Evolutionary conservation across 2,329 filamentous ascomycete species (phyloP), one percentile per base, ranked within the genome.

Genomic region (Apiospora kogelbergensis): DNA sequence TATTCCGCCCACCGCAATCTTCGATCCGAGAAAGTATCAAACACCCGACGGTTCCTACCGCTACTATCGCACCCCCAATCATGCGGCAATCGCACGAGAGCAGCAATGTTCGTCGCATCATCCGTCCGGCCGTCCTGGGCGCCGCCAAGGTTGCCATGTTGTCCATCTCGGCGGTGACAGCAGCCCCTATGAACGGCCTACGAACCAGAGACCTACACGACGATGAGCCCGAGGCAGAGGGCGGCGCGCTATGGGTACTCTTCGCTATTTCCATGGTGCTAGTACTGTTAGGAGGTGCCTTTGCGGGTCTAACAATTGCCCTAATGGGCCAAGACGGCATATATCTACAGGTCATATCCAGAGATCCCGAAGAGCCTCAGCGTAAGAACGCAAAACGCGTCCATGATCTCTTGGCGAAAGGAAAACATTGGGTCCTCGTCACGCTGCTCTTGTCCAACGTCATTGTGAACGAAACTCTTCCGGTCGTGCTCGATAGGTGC

Each of bases 361-460:
- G 91, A 48, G 97, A 96, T 67, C 90, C 92, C 63, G 91, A 93
- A 80, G 94, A 92, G 68, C 85, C 90, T n/a, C 95, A 98, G 81
- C 91, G 91, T 76, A 93, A 90, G 77, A 94, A 98, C 78, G 96
- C 96, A 0, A 88, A 88, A 68, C 91, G 89, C 72, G 96, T 99
- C 13, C 86, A 96, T 74, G 86, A 89, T 57, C 84, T 99, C 37
- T 83, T 99, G 68, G 90, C 93, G 72, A 92, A 89, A 75, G 96
- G 96, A 75, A 99, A 99, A 80, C 96, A 99, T 81, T 99, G 96
- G 96, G 95, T 99, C 24, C 85, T 99, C 69, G 96, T 99, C 67
- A 98, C 96, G 2, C 84, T 99, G 33, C 87, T 99, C 9, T 85
- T 99, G 68, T 94, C 94, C 80, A 99, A 99, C 80, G 96, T 99